Evolutionary conservation across 2,329 filamentous ascomycete species (phyloP).

Genomic region (Plenodomus biglobosus): DNA sequence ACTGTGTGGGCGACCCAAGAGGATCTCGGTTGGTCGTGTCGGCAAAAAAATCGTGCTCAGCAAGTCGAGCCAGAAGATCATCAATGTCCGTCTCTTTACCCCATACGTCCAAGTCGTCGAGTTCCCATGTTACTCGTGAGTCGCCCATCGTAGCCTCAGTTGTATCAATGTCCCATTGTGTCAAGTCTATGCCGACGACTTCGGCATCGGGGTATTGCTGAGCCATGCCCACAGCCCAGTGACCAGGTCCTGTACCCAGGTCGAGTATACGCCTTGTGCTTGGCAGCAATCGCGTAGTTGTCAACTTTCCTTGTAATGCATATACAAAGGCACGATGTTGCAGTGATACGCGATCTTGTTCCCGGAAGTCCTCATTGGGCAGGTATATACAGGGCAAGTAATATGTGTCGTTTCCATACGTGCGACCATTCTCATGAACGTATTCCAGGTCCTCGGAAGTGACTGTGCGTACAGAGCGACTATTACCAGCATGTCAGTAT

Average conservation of each 20-base stretch:
- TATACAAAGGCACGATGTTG: conserved; percentile 63
- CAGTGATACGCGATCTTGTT: conserved; percentile 64
- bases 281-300: conserved; percentile 36
- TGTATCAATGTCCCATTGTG: conserved; percentile 55
- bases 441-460: conserved; percentile 56
- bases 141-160: conserved; percentile 43
- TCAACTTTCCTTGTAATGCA: conserved; percentile 40
- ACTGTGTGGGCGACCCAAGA: conserved; percentile 15
- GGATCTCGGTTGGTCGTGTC: conserved; percentile 25
- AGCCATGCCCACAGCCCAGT: conserved; percentile 54
- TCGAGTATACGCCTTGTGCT: conserved; percentile 38
- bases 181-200: conserved; percentile 53
- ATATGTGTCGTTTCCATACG: conserved; percentile 63
- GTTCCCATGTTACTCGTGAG: conserved; percentile 38
- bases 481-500: conserved; percentile 7
- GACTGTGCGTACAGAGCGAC: conserved; percentile 42
- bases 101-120: conserved; percentile 44
- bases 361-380: conserved; percentile 54
- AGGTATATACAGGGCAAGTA: conserved; percentile 60
- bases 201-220: conserved; percentile 48
- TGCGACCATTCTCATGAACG: conserved; percentile 62
- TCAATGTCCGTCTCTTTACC: conserved; percentile 30
- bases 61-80: conserved; percentile 24
- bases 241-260: conserved; percentile 53
- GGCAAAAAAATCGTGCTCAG: conserved; percentile 29